Percentiles rank a stretch among this genome's conserved stretches.
Conservation (phyloP, 257 asterid genomes). For the Solanum sejunctum region DNA sequence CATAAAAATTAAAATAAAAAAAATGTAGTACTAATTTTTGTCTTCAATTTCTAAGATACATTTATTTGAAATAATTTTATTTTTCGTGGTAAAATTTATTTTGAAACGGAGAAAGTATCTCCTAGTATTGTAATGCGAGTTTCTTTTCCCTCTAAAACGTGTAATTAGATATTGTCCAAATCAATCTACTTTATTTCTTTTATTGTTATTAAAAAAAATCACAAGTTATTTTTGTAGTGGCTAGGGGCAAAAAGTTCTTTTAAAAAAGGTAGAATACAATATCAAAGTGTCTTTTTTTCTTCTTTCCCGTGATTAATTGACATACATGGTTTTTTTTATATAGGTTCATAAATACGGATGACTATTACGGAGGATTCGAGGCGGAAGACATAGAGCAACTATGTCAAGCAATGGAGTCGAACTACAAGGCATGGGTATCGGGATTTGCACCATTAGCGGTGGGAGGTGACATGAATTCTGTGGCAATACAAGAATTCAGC, state of each 20-base stretch:
- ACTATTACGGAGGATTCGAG: conserved; percentile 24
- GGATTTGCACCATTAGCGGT: conserved; percentile 23
- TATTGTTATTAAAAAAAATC: not conserved
- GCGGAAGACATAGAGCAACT: conserved; percentile 8
- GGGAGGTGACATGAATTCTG: conserved; percentile 17
- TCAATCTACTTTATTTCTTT: not conserved
- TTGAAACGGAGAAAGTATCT: too few relatives aligned
- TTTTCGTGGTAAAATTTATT: too few relatives aligned
- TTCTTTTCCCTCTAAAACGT: not conserved
- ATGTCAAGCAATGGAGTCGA: conserved; percentile 11
- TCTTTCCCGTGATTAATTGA: not conserved
- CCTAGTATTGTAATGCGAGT: too few relatives aligned
- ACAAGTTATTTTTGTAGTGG: not conserved
- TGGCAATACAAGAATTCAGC: conserved; percentile 19
- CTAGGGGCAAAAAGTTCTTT: not conserved
- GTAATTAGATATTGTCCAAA: not conserved
- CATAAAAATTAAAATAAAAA: too few relatives aligned
- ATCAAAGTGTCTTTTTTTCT: not conserved
- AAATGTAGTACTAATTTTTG: too few relatives aligned
- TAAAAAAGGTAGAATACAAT: not conserved
- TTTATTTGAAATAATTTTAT: too few relatives aligned
- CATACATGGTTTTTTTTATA: not conserved
- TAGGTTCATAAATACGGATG: conserved; percentile 16
- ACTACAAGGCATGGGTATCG: conserved; percentile 13
- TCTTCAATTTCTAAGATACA: too few relatives aligned